Base-by-base conservation (phyloP, 1,284 basidiomycete genomes). In the Psilocybe mexicana region DNA sequence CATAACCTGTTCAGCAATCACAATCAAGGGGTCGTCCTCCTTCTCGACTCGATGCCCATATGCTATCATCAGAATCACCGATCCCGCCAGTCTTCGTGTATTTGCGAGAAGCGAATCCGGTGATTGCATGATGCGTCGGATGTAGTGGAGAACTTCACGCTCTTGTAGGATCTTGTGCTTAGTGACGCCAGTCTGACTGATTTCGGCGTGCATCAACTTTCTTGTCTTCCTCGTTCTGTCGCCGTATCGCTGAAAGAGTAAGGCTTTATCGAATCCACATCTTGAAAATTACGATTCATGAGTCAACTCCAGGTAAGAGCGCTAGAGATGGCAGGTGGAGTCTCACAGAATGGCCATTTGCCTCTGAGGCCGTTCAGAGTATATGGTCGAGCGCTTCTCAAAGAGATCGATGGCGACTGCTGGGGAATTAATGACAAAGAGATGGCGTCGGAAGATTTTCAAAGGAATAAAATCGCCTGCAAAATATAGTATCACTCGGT, bases 381-480 rank as follows among this genome's bases (percentile, higher is more conserved):
- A 58, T 26, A 50, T 58, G 2, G 52, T 8, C 6, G 52, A 58
- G 12, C 33, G 36, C 46, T 58, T 58, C 18, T 58, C 57, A 14
- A 58, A 53, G 6, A 58, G 38, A 4, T 58, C 52, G 5, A 43
- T 10, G 2, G 52, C 52, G 4, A 43, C 45, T 12, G 28, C 57
- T 8, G 14, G 23, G 6, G 51, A 49, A 42, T 54, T 58, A 0
- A 53, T 6, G 11, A 58, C 45, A 18, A 58, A 33, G 7, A 58
- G n/a, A 6, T 38, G 44, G 1, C 52, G 28, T 5, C 57, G 30
- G 8, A 55, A 55, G 10, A 55, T 45, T 23, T 11, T 35, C 28
- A 55, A 28, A 24, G 30, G 53, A 14, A 55, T 40, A 23, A 54
- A 5, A 5, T 40, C 53, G 1, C 53, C 53, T 18, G 18, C 18